Conservation (phyloP, 768 basidiomycete species). For the Lactifluus echinatus region DNA sequence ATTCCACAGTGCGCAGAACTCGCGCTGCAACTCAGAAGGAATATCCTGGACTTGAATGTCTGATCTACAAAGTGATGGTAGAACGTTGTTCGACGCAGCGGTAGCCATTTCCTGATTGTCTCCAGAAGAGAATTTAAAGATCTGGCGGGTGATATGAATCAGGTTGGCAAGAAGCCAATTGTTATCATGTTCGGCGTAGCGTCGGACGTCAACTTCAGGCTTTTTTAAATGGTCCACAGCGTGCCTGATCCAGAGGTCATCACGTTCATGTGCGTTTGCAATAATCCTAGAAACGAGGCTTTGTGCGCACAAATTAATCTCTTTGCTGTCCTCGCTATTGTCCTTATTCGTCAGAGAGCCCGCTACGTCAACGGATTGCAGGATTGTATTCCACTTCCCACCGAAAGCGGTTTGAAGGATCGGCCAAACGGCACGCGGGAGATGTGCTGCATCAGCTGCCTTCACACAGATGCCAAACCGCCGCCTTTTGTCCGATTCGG, state of each 20-base stretch:
- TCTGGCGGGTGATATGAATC: background rate
- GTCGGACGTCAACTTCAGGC: background rate
- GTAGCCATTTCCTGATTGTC: too few relatives aligned
- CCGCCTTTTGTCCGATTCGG: background rate
- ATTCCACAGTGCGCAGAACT: too few relatives aligned
- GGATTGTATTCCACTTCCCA: background rate
- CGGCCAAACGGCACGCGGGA: background rate
- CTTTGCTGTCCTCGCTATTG: background rate
- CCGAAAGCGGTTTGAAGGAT: too few relatives aligned
- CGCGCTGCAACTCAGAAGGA: too few relatives aligned
- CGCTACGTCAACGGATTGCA: background rate
- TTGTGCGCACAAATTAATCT: background rate
- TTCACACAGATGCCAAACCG: background rate
- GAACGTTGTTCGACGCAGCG: too few relatives aligned
- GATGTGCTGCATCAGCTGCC: background rate
- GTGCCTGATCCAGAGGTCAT: background rate
- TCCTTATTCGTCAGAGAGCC: background rate
- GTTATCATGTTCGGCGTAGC: background rate
- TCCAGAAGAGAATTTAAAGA: background rate
- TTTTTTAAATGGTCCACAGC: background rate
- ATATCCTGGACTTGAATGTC: too few relatives aligned
- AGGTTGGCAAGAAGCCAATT: background rate
- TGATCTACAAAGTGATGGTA: too few relatives aligned
- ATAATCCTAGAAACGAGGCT: background rate
- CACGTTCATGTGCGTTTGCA: background rate